Conservation (phyloP, 75 land plant genomes). For the Sequoia sempervirens region DNA sequence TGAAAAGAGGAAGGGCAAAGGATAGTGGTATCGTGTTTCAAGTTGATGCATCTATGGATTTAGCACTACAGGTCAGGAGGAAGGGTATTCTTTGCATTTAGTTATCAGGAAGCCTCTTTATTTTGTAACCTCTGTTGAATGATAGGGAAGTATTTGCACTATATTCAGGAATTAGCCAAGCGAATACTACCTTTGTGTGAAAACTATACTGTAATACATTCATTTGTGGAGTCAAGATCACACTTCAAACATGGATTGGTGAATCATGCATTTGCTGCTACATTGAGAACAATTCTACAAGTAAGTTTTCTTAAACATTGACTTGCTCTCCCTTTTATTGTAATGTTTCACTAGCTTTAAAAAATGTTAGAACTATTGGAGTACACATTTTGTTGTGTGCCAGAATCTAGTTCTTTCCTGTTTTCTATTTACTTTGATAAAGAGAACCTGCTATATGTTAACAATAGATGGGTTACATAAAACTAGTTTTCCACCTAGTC, state of each 20-base stretch:
- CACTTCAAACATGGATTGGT: constrained; percentile 89
- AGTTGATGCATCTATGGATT: constrained; percentile 88
- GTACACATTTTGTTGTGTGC: not conserved
- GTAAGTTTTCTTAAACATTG: constrained; percentile 30
- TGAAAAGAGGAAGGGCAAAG: constrained; percentile 48
- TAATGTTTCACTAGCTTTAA: not conserved
- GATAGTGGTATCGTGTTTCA: constrained; percentile 53
- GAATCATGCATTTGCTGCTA: constrained; percentile 97
- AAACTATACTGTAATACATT: constrained; percentile 64
- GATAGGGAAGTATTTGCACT: not conserved
- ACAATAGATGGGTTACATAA: no score
- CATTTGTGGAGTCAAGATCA: constrained; percentile 81
- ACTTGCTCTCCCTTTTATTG: not conserved
- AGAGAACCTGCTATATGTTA: no score
- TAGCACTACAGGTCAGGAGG: constrained; percentile 70
- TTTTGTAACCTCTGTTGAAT: constrained; percentile 8
- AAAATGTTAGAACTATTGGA: not conserved
- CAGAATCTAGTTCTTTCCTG: not conserved
- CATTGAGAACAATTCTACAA: constrained; percentile 82
- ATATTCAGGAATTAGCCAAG: constrained; percentile 70
- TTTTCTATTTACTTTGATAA: not conserved
- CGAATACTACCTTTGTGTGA: constrained; percentile 84
- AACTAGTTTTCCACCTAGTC: no score
- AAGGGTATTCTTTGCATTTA: not conserved
- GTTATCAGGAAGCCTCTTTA: not conserved